Evolutionary conservation across 2,329 filamentous ascomycete species (phyloP), one percentile per base, ranked within the genome.

Genomic region (Colletotrichum kahawae): DNA sequence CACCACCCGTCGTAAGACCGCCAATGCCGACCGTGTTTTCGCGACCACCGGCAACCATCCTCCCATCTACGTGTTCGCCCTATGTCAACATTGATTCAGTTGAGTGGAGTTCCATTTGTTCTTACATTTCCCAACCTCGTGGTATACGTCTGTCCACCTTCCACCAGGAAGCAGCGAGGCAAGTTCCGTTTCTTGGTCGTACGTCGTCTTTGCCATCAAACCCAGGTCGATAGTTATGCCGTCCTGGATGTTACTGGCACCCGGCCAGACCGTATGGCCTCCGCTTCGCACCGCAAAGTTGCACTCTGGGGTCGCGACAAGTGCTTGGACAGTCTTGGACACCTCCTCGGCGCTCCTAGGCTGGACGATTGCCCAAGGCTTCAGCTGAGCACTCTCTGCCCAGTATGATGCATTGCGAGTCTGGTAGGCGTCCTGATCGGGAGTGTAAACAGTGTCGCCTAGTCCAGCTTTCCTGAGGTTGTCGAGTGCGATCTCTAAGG

Each of bases 201-300:
- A 57, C 2, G 24, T 16, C 3, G 54, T 57, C 24, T 12, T 57
- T 29, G 54, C 54, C 54, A 57, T 57, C 54, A 57, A 4, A 29
- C 54, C 54, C 16, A 57, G 74, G 74, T 88, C 86, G 71, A 90
- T 85, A 1, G 84, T 84, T 14, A 88, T 79, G 4, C 86, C 87
- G 4, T 81, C 82, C 13, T 82, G 79, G 65, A 85, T 85, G 70
- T 84, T 90, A 9, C 86, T 87, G 29, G 57, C 59, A 12, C 33
- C 59, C 2, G 59, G 33, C 34, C 34, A 36, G n/a, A 63, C 33
- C 2, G 57, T 60, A 24, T 60, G 57, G 5, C 29, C 57, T 5
- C 57, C 57, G 24, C 31, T 29, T 18, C 36, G 62, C 36, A 51
- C 36, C 34, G 62, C 62, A 31, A 51, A 51, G 18, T 48, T 65